Evolutionary conservation across 2,329 filamentous ascomycete genomes (phyloP).

Genomic region (Epichloe gansuensis): DNA sequence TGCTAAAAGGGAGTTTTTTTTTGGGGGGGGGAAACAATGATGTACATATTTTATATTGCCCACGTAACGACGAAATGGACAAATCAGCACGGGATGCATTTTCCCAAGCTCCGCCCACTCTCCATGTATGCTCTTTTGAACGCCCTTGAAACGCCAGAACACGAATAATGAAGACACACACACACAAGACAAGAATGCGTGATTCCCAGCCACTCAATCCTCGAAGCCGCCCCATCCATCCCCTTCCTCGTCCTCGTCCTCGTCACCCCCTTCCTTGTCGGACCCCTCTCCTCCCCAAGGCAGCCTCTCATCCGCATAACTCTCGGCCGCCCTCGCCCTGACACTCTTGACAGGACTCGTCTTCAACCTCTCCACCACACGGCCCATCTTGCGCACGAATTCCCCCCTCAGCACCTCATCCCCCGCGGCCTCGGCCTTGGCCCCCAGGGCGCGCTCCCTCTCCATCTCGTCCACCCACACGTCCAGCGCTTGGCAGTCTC

Average conservation of each 20-base stretch:
- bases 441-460: slow-evolving; percentile 43
- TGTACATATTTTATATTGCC: not conserved
- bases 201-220: slow-evolving; percentile 36
- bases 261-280: slow-evolving; percentile 26
- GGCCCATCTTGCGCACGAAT: slow-evolving; percentile 40
- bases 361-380: slow-evolving; percentile 42
- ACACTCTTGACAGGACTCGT: slow-evolving; percentile 57
- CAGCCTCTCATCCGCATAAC: slow-evolving; percentile 61
- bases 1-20: not conserved
- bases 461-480: slow-evolving; percentile 86
- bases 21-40: not conserved
- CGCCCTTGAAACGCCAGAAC: not conserved
- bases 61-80: not conserved
- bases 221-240: slow-evolving; percentile 58
- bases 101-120: not conserved
- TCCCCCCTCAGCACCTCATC: slow-evolving; percentile 21
- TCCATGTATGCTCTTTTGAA: not conserved
- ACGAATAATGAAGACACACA: not conserved
- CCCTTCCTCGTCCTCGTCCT: slow-evolving; percentile 20
- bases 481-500: slow-evolving; percentile 77
- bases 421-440: slow-evolving; percentile 4
- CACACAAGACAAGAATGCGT: not conserved
- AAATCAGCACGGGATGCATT: not conserved
- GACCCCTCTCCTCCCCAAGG: slow-evolving; percentile 37
- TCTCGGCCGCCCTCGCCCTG: slow-evolving; percentile 54